phyloP scores from a whole-genome alignment of 2,329 filamentous ascomycete genomes.

The Colletotrichum echinochloae region DNA sequence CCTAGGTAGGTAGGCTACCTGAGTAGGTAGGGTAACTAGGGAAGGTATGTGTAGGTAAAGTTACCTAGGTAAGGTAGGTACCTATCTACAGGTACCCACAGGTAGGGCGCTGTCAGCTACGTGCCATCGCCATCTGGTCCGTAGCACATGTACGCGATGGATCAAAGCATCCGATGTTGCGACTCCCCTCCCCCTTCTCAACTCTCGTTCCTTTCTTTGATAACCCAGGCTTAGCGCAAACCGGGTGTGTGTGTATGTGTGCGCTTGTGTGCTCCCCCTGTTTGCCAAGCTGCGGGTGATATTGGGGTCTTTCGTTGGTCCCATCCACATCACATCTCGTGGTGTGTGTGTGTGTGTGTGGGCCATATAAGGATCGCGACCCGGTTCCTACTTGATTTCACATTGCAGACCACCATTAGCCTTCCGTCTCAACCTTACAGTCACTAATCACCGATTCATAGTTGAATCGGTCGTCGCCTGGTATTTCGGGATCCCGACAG shows the following conservation, averaged over 20 bases:
- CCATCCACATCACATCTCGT: slow-evolving; percentile 28
- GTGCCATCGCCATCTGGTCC: slow-evolving; percentile 16
- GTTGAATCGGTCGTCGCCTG: not conserved
- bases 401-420: slow-evolving; percentile 24
- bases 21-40: too few species aligned
- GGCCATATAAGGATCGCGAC: slow-evolving; percentile 28
- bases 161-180: slow-evolving; percentile 34
- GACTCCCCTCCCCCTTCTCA: slow-evolving; percentile 13
- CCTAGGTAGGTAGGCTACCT: not conserved
- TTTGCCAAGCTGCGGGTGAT: slow-evolving; percentile 22
- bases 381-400: slow-evolving; percentile 5
- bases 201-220: slow-evolving; percentile 38
- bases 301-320: slow-evolving; percentile 11
- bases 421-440: slow-evolving; percentile 18
- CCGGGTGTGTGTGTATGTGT: not conserved
- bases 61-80: too few species aligned
- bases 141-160: slow-evolving; percentile 18
- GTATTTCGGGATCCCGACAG: slow-evolving; percentile 1
- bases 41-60: too few species aligned
- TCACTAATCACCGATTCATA: slow-evolving; percentile 2
- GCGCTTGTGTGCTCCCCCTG: slow-evolving; percentile 4
- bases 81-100: not conserved
- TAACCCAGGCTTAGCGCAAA: slow-evolving; percentile 18
- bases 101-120: slow-evolving; percentile 19
- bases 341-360: slow-evolving; percentile 5